These are phyloP conservation scores for Erucastrum elatum DNA, from an alignment of 345 rosid species.

Conservation along the genomic window DNA sequence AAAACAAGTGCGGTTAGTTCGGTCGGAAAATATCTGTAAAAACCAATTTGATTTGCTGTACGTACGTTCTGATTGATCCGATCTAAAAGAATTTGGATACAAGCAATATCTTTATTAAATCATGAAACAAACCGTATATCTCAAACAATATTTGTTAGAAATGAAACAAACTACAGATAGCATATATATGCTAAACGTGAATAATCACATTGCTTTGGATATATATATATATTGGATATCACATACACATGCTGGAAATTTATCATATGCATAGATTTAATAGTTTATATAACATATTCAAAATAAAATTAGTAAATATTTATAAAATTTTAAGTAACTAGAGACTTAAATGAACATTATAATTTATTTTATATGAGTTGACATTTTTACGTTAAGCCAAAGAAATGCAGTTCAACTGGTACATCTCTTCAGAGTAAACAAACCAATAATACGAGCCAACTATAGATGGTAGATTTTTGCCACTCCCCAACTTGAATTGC, in stretches of 20 bases:
- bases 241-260: neutral
- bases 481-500: neutral
- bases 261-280: neutral
- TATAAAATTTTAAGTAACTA: neutral
- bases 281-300: neutral
- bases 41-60: neutral
- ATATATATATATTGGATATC: neutral
- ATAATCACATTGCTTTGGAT: neutral
- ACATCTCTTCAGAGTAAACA: neutral
- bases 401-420: neutral
- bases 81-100: neutral
- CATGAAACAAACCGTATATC: neutral
- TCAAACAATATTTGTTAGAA: neutral
- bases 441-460: neutral
- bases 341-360: neutral
- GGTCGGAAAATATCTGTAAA: neutral
- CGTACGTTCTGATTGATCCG: neutral
- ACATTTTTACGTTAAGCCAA: neutral
- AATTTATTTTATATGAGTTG: neutral
- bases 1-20: neutral
- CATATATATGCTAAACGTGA: neutral
- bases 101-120: neutral
- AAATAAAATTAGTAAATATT: neutral
- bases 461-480: neutral
- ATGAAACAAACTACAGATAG: neutral